Percentiles rank a stretch among this genome's conserved stretches.
Conservation (phyloP, 1,139 yeast species). For the Taphrina populina region DNA sequence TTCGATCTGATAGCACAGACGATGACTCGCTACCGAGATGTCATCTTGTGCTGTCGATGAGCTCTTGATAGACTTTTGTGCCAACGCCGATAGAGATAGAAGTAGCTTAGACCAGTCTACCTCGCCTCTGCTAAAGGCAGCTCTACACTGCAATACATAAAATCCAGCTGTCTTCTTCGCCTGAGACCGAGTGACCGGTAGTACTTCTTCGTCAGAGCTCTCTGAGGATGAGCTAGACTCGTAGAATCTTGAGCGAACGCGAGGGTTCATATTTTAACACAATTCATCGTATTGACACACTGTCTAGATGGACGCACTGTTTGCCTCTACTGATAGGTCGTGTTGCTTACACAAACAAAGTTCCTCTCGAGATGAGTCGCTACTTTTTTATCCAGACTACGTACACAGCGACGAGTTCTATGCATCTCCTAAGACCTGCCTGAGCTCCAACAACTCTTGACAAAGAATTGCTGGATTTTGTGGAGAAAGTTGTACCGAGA, state of each 20-base stretch:
- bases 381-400: no score
- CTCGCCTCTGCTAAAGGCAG: slow-evolving; percentile 3
- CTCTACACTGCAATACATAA: slow-evolving; percentile 5
- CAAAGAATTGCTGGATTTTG: no score
- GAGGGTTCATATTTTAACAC: no score
- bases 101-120: slow-evolving; percentile 7
- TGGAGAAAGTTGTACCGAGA: no score
- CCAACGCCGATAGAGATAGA: neutral
- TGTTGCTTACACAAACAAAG: no score
- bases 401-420: no score
- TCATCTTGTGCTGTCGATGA: neutral
- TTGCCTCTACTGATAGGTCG: no score
- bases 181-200: neutral
- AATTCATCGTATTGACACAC: no score
- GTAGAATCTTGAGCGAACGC: slow-evolving; percentile 17
- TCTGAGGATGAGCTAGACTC: slow-evolving; percentile 15
- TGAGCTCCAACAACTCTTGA: no score
- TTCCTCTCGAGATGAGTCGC: no score
- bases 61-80: neutral
- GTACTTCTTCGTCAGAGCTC: neutral
- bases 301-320: no score
- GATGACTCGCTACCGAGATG: slow-evolving; percentile 5
- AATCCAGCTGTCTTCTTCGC: slow-evolving; percentile 6
- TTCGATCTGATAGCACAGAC: slow-evolving; percentile 1
- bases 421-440: no score